Base-by-base conservation (phyloP, 2,329 filamentous ascomycete species). In the Penicillium corylophilum region DNA sequence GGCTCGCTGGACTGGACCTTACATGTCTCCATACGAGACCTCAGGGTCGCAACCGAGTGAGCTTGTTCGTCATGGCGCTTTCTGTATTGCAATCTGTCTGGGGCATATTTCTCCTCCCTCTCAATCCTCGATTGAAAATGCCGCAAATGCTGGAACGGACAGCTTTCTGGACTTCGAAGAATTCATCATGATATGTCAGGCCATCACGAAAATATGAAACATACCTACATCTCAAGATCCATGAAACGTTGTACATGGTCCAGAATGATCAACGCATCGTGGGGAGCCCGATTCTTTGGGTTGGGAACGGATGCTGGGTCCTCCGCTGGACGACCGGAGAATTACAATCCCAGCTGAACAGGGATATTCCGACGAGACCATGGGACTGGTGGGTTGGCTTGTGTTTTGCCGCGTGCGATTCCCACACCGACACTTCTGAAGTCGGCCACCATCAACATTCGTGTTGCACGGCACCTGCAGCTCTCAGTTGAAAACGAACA, bases 391-490 rank as follows among this genome's bases (percentile, higher is more conserved):
- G 10, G 15, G 13, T 39, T 23, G 40, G 23, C 20, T 22, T 24
- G 28, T 7, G 9, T 10, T 13, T 44, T 22, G 13, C 39, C 18
- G 16, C 29, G 15, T 38, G 28, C 26, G 1, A n/a, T 43, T 18
- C 12, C 16, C 2, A 29, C 38, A 43, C 44, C 38, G 24, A 36
- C 23, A 31, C 29, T 31, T 39, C 10, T 12, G 29, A 5, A 24
- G 12, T 16, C 3, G 18, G 18, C 20, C 44, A 24, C n/a, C 13
- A 29, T 20, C 29, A 42, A 43, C 15, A 16, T 43, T 50, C 15
- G 41, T 24, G 48, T 51, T 44, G n/a, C 51, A 54, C 47, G 16
- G 43, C 47, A n/a, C 31, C 47, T 54, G 44, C 24, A 18, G 39
- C 29, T 35, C 22, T 36, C 26, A 44, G 15, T 36, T 23, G 36